phyloP scores from a whole-genome alignment of 805 yeast species.

The Osmozyma mogii region DNA sequence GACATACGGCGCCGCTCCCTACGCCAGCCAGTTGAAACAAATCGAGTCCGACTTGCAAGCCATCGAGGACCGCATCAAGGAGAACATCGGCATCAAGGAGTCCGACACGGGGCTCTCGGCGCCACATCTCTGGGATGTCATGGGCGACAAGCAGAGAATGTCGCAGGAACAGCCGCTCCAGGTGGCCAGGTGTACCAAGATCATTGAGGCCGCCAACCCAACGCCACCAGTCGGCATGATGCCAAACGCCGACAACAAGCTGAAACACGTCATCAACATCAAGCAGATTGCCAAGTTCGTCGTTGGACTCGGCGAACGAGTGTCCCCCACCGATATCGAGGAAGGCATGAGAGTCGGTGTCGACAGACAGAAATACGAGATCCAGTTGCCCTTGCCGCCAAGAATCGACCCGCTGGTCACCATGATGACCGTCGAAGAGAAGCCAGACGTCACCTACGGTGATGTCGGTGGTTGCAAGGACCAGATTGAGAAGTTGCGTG shows the following conservation, averaged over 20 bases:
- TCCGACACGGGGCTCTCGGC: conserved; percentile 97
- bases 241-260: conserved; percentile 68
- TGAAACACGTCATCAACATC: conserved; percentile 91
- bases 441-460: conserved; percentile 96
- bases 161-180: conserved; percentile 92
- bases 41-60: conserved; percentile 83
- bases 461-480: conserved; percentile 99
- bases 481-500: conserved; percentile 61
- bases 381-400: conserved; percentile 96
- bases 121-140: conserved; percentile 95
- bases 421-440: conserved; percentile 99
- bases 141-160: conserved; percentile 92
- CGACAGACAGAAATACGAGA: conserved; percentile 93
- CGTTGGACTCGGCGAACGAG: conserved; percentile 93
- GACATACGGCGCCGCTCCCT: conserved; percentile 97
- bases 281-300: conserved; percentile 98
- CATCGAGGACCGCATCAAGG: conserved; percentile 82
- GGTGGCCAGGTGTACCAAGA: conserved; percentile 97
- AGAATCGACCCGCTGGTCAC: conserved; percentile 96
- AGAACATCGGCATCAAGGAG: conserved; percentile 89
- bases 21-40: conserved; percentile 69
- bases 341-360: conserved; percentile 99
- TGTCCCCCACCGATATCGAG: conserved; percentile 96
- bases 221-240: conserved; percentile 23
- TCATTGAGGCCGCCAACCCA: conserved; percentile 56